Evolutionary conservation across 306 rosid species (phyloP), one percentile per base, ranked within the genome.

Genomic region (Cicer judaicum): DNA sequence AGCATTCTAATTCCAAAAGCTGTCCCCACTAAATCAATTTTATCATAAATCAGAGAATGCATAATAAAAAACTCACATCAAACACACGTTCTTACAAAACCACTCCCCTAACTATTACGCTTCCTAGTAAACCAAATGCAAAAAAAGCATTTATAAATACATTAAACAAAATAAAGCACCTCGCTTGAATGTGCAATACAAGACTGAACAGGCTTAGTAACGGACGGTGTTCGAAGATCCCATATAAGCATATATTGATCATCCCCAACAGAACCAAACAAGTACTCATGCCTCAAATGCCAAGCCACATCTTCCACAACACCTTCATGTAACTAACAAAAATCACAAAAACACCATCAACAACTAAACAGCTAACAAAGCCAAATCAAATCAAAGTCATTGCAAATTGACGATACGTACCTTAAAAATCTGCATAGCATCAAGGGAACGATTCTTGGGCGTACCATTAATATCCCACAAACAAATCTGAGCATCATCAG

Each of bases 401-500:
- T 7, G 7, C 18, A 7, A 59, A 11, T 1, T 0, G 1, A 2
- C 0, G 0, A 7, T 29, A 3, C 14, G 21, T 21, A 90, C 99
- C 99, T 95, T 95, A 74, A 90, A 95, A 64, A 92, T 95, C 49
- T 92, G 95, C 81, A 72, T 82, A 14, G 98, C 96, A 14, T 95
- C 99, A 1, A 95, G 86, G 50, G 91, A 73, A 71, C 84, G 86
- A 85, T 89, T 90, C 73, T 95, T 92, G 9, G 98, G 89, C 65
- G 86, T 85, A 0, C 83, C 89, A 79, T 90, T 95, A 62, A 92
- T 89, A 84, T 95, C 99, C 99, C 99, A 95, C 81, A 95, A 77
- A 79, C 99, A 95, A 81, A 95, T 95, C 77, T 95, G 99, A 49
- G 99, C 98, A 89, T 95, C 99, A 78, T 95, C 99, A 69, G 99